Percentiles rank a stretch among this genome's conserved stretches.
Evolutionary conservation across 306 rosid genomes (phyloP).

Genomic region (Vigna radiata): DNA sequence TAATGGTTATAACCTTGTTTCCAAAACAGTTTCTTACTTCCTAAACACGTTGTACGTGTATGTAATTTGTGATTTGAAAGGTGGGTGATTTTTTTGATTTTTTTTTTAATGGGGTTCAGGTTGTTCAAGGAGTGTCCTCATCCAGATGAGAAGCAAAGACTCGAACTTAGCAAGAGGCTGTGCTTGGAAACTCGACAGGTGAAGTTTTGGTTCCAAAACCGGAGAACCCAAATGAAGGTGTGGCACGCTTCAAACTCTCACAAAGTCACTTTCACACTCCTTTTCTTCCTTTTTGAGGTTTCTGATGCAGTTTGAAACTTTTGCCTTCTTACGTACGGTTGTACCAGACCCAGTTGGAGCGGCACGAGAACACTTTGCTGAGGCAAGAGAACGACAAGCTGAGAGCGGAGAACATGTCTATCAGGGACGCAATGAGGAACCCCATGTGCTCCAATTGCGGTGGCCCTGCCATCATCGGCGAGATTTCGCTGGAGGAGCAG

Average conservation of each 20-base stretch:
- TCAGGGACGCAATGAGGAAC: constrained; percentile 93
- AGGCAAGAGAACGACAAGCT: constrained; percentile 97
- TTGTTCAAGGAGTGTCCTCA: constrained; percentile 96
- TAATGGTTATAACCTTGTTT: not conserved
- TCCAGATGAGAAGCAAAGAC: constrained; percentile 95
- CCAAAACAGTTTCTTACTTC: not conserved
- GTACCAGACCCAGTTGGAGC: constrained; percentile 89
- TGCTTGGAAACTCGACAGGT: constrained; percentile 90
- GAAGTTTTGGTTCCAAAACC: constrained; percentile 98
- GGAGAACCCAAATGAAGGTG: constrained; percentile 99
- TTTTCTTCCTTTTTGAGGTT: not conserved
- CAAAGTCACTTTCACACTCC: constrained; percentile 25
- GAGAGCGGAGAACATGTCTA: constrained; percentile 91
- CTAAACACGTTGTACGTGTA: not conserved
- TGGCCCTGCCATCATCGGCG: constrained; percentile 84
- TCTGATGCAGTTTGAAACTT: not conserved
- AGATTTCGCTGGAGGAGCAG: constrained; percentile 87
- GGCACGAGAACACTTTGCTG: constrained; percentile 88
- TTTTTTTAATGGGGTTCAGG: constrained; percentile 42
- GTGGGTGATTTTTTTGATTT: not conserved
- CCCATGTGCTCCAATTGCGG: constrained; percentile 95
- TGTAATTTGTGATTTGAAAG: not conserved
- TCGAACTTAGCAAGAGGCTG: constrained; percentile 82
- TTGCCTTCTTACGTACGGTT: constrained; percentile 41
- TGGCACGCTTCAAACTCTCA: not conserved